A percentile compares a stretch with the other conserved stretches of the same genome.
Conservation (phyloP, 108 stramenopile genomes). For the Cyclotella atomus region DNA sequence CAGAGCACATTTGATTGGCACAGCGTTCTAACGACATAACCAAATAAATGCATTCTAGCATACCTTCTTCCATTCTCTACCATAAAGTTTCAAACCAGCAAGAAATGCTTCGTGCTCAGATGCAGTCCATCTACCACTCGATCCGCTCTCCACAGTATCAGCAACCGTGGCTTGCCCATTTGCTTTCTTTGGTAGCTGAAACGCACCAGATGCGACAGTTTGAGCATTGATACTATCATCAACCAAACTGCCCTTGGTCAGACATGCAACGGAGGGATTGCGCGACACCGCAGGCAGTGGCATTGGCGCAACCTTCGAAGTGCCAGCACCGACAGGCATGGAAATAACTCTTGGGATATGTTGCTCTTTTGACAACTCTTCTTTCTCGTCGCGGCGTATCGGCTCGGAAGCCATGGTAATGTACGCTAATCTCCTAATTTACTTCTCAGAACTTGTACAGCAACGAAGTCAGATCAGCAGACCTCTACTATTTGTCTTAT, state of each 20-base stretch:
- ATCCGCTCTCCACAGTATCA: not conserved
- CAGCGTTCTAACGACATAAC: too few relatives aligned
- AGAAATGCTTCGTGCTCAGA: conserved; percentile 92
- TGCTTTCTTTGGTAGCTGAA: not conserved
- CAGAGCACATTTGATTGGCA: too few relatives aligned
- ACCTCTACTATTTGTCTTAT: too few relatives aligned
- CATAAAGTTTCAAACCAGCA: conserved; percentile 82
- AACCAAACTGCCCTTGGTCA: not conserved
- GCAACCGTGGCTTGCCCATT: not conserved
- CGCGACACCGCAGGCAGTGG: conserved; percentile 1
- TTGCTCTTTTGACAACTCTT: not conserved
- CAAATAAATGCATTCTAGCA: too few relatives aligned
- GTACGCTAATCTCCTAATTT: not conserved
- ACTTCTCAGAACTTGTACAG: not conserved
- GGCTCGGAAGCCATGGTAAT: not conserved
- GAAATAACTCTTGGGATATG: conserved; percentile 3
- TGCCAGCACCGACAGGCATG: not conserved
- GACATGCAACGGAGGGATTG: not conserved
- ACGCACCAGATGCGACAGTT: not conserved
- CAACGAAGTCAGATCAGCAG: not conserved
- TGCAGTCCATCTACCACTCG: conserved; percentile 88
- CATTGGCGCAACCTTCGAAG: not conserved
- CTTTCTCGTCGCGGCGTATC: not conserved
- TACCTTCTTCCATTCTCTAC: conserved; percentile 96
- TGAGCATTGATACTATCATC: not conserved